phyloP scores from a whole-genome alignment of 2,329 filamentous ascomycete genomes.

The Diaporthe australafricana region DNA sequence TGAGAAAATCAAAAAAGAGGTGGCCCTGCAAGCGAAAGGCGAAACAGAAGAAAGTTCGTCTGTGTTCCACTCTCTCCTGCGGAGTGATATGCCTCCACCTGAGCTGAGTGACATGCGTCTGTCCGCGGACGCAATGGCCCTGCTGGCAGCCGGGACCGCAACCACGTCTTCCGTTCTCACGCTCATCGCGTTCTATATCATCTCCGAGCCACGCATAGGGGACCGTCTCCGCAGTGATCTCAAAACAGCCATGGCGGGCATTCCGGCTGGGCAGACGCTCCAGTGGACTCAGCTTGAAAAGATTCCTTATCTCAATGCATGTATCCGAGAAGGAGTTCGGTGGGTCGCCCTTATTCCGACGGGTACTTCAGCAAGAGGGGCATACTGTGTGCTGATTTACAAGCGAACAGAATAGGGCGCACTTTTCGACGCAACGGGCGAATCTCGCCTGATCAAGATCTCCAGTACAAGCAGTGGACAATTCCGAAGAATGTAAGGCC shows the following conservation, averaged over 20 bases:
- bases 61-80: no score
- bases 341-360: background rate
- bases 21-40: no score
- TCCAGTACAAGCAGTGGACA: background rate
- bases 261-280: background rate
- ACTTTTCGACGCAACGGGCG: background rate
- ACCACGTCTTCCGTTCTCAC: background rate
- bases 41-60: no score
- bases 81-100: background rate
- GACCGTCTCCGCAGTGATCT: background rate
- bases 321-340: constrained; percentile 34
- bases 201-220: background rate
- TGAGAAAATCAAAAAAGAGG: no score
- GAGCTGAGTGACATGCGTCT: background rate
- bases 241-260: background rate
- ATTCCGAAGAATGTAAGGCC: background rate
- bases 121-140: background rate
- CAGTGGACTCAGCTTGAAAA: constrained; percentile 27
- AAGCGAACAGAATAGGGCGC: no score
- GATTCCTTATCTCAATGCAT: constrained; percentile 27
- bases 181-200: background rate
- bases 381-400: no score
- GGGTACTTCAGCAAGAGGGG: no score
- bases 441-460: background rate
- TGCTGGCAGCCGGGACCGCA: background rate